A percentile compares a stretch with the other conserved stretches of the same genome.
phyloP scores from a whole-genome alignment of 306 rosid genomes.

The Rosa multiflora region DNA sequence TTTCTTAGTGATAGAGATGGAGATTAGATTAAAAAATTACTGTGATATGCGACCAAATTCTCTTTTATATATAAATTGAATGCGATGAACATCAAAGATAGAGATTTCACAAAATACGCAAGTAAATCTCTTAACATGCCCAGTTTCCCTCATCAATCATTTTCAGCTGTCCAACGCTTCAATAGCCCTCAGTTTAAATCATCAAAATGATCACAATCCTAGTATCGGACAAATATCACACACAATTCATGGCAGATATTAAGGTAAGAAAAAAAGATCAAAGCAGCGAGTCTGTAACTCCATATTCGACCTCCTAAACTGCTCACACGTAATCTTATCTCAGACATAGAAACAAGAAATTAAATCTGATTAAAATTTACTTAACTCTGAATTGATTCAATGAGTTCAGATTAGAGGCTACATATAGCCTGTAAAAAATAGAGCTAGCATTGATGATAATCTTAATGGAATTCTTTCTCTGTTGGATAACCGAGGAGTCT shows the following conservation, averaged over 20 bases:
- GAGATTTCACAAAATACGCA: neutral
- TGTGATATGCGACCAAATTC: too few species aligned
- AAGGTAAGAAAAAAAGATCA: neutral
- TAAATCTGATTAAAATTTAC: neutral
- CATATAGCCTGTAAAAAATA: neutral
- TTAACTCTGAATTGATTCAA: neutral
- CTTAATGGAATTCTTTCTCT: conserved; percentile 2
- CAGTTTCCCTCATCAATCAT: neutral
- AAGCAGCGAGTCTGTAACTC: neutral
- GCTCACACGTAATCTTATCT: conserved; percentile 8
- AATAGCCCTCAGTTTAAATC: neutral
- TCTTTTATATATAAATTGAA: neutral
- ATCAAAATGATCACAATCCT: conserved; percentile 1
- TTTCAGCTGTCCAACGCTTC: neutral
- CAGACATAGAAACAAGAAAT: neutral
- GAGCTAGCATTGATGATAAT: neutral
- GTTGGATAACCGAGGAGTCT: conserved; percentile 15
- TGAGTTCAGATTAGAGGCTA: neutral
- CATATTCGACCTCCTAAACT: neutral
- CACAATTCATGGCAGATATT: neutral
- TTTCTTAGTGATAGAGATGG: too few species aligned
- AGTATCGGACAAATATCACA: too few species aligned
- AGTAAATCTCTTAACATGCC: neutral
- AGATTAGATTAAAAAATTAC: too few species aligned
- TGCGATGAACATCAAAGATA: neutral